Base-by-base conservation (phyloP, 495 filamentous ascomycete species). In the Hypoxylon subgilvum region DNA sequence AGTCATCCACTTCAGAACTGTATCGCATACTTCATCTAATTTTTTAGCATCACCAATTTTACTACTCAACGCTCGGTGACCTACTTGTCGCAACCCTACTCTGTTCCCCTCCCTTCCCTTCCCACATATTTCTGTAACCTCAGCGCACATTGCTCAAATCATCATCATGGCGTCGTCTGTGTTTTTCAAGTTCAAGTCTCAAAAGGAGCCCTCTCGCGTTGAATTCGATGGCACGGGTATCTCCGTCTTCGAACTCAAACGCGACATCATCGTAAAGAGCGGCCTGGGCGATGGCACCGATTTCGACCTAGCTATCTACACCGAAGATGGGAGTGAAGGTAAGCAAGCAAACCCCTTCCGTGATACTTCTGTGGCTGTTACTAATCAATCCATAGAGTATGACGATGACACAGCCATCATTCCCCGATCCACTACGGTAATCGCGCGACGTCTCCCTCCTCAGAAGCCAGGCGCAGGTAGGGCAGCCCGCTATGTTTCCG, bases 171-270 rank as follows among this genome's bases (percentile, higher is more conserved):
- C 92, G 76, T 97, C 95, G 50, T 97, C 92, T 59, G 92, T 99
- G 72, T 97, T 96, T 78, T 97, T 96, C 88, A 96, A 96, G 78
- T 99, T 97, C 88, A 97, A 97, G 81, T 97, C 93, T 53, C 90
- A 94, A 72, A 96, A 93, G 76, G 95, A 97, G 72, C 90, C 93
- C 49, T 88, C 90, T 17, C 82, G 92, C 70, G 90, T 99, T 55
- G 88, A 90, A 65, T 99, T 99, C 77, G 94, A 99, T 77, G 94
- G 94, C 69, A 97, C 94, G 66, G 90, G 90, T 76, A 96, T 99
- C 58, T 96, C 94, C 50, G 94, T 97, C 65, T 99, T 97, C 77
- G 94, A 97, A 73, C 76, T 97, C 69, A 99, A 99, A 75, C 86
- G 93, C 75, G 92, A 96, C 74, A 99, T 99, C 69, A 99, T 99